Base-by-base conservation (phyloP, 1,139 yeast species). In the Scheffersomyces illinoinensis region DNA sequence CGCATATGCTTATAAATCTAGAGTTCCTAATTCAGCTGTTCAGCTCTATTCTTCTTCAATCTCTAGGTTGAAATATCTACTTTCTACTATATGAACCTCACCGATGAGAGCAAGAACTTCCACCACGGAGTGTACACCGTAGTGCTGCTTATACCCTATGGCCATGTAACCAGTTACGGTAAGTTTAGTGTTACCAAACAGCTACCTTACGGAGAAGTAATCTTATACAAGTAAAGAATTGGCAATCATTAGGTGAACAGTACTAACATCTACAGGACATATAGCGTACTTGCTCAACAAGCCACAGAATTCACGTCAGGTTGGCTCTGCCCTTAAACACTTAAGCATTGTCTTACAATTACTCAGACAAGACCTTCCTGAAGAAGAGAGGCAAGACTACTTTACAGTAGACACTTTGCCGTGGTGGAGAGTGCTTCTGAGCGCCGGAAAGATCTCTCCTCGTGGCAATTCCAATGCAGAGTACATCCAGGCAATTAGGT, bases 361-460 rank as follows among this genome's bases (percentile, higher is more conserved):
- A 49, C 64, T 79, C 19, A 70, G 71, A 43, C 60, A 53, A 6
- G 75, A 68, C 5, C 53, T 62, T n/a, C 61, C 61, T 17, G 62
- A 62, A 12, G 60, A 63, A 1, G 61, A 56, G 2, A 53, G 61
- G 3, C 68, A 66, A 23, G 70, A 67, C 33, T 65, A 54, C 56
- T 64, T 74, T 39, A 70, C 78, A 50, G 52, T 66, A 2, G 71
- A 63, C 0, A 75, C 74, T 10, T 83, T 89, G 10, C 96, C 96
- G 1, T 90, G 96, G 96, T 90, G 95, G 93, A 75, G 96, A 56
- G 91, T 90, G 1, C 75, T 90, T 20, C 82, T 83, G 54, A 77
- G 90, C 19, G 75, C 84, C 20, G 96, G 96, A 0, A 76, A 74
- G 46, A 86, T 90, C 2, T 84, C 93, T 1, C 82, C 83, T 1